phyloP scores from a whole-genome alignment of 495 filamentous ascomycete genomes.

The Xylaria acuta region DNA sequence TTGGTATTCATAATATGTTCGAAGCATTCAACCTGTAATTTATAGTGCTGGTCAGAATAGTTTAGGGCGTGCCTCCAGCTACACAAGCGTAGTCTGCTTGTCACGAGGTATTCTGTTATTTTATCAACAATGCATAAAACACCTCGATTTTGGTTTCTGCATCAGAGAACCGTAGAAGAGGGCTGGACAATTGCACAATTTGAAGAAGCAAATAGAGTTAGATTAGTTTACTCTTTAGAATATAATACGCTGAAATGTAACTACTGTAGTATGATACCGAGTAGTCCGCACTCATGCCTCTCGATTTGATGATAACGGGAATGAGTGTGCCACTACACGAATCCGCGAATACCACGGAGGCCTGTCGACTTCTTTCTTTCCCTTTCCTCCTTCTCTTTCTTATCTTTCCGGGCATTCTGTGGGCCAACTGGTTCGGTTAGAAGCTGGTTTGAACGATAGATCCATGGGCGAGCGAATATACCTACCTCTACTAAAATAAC shows the following conservation, averaged over 20 bases:
- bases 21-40: background rate
- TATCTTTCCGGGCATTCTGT: constrained; percentile 62
- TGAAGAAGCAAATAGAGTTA: background rate
- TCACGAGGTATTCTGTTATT: background rate
- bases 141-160: background rate
- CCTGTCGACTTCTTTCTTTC: constrained; percentile 60
- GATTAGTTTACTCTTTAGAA: no score
- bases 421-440: constrained; percentile 57
- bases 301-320: background rate
- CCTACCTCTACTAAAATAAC: constrained; percentile 55
- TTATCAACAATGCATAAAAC: background rate
- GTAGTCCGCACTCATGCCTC: background rate
- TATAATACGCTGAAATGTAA: background rate
- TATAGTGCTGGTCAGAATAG: background rate
- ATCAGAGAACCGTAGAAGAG: background rate
- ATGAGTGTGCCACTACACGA: background rate
- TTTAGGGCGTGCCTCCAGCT: background rate
- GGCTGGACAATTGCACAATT: background rate
- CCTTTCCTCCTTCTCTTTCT: constrained; percentile 56
- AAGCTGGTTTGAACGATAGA: constrained; percentile 24
- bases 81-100: background rate
- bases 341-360: constrained; percentile 59
- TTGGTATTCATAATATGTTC: background rate
- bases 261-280: background rate
- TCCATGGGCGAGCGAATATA: background rate